These are phyloP conservation scores for Circinella umbellata DNA, from an alignment of 371 early-diverging fungal genomes.

Conservation along the genomic window DNA sequence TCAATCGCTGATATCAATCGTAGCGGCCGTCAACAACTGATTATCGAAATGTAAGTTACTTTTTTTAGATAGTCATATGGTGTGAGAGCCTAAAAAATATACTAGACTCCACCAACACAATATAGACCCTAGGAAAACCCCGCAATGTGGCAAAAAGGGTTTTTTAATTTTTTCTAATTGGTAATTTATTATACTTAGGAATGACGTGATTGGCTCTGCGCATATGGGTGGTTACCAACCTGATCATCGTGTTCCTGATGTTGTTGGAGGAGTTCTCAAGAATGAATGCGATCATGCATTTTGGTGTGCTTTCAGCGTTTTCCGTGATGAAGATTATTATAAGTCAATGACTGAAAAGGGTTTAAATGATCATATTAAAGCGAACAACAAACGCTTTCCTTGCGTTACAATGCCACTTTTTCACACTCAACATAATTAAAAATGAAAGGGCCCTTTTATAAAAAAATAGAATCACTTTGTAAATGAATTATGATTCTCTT, in stretches of 20 bases:
- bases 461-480: background rate
- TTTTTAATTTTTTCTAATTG: background rate
- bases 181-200: constrained; percentile 18
- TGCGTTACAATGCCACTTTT: constrained; percentile 23
- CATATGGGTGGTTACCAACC: constrained; percentile 32
- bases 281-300: constrained; percentile 41
- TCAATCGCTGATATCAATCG: constrained; percentile 42
- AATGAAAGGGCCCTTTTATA: background rate
- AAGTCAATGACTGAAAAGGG: constrained; percentile 23
- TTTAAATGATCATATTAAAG: constrained; percentile 21
- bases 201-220: constrained; percentile 33
- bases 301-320: constrained; percentile 34
- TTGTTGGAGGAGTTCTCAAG: constrained; percentile 35
- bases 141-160: background rate
- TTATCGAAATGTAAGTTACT: constrained; percentile 33
- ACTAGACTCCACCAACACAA: no score
- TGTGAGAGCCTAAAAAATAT: no score
- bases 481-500: background rate
- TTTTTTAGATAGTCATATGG: background rate
- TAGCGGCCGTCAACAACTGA: constrained; percentile 36
- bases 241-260: constrained; percentile 24
- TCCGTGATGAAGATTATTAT: constrained; percentile 28
- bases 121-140: constrained; percentile 5
- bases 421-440: constrained; percentile 1
- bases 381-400: constrained; percentile 19